Evolutionary conservation across 169 alveolate genomes (phyloP).

Genomic region (Pseudocohnilembus persalinus): DNA sequence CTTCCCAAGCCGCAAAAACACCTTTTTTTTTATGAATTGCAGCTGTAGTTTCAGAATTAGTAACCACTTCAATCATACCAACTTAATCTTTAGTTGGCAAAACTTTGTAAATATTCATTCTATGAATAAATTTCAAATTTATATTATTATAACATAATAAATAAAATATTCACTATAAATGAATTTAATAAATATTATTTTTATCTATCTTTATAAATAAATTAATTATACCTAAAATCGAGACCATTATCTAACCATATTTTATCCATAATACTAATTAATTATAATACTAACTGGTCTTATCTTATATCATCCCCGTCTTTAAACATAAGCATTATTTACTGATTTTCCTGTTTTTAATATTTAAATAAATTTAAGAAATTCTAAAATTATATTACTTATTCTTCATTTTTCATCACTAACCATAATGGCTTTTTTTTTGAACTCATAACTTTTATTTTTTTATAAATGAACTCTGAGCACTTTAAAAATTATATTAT

Average conservation of each 20-base stretch:
- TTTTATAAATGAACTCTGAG: background rate
- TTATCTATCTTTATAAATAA: too few species aligned
- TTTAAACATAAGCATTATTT: slow-evolving; percentile 62
- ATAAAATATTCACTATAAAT: too few species aligned
- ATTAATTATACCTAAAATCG: slow-evolving; percentile 55
- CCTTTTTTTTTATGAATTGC: slow-evolving; percentile 66
- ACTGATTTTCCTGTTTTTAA: background rate
- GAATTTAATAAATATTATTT: too few species aligned
- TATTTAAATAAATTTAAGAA: too few species aligned
- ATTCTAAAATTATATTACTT: background rate
- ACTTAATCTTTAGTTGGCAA: slow-evolving; percentile 70
- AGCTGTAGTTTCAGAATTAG: slow-evolving; percentile 61
- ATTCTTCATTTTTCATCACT: slow-evolving; percentile 59
- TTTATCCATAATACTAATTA: slow-evolving; percentile 81
- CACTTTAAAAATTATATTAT: background rate
- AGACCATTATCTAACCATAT: slow-evolving; percentile 72
- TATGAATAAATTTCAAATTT: background rate
- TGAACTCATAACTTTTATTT: slow-evolving; percentile 69
- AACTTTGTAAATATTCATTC: slow-evolving; percentile 74
- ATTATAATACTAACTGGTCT: slow-evolving; percentile 76
- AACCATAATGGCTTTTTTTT: slow-evolving; percentile 82
- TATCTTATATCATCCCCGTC: slow-evolving; percentile 85
- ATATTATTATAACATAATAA: background rate
- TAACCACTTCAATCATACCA: slow-evolving; percentile 81
- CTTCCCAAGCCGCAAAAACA: slow-evolving; percentile 60